These are phyloP conservation scores for Metschnikowia peoriensis DNA, from an alignment of 805 yeast genomes.

Conservation along the genomic window DNA sequence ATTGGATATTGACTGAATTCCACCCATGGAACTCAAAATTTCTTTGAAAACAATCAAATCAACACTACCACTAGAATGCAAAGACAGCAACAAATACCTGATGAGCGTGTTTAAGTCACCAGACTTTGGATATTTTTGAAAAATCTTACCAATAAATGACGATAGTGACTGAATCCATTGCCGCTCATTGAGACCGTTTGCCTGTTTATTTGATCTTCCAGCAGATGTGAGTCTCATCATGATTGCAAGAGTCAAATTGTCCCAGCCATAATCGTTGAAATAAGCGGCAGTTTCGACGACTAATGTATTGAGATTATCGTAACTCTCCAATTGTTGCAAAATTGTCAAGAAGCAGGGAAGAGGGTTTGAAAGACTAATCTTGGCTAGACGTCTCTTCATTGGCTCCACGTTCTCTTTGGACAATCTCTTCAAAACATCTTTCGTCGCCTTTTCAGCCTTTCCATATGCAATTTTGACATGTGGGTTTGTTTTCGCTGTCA, in stretches of 20 bases:
- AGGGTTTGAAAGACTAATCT: constrained; percentile 74
- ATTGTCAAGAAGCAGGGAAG: constrained; percentile 69
- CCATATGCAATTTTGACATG: constrained; percentile 58
- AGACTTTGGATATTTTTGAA: constrained; percentile 47
- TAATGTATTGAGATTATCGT: constrained; percentile 75
- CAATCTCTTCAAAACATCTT: constrained; percentile 71
- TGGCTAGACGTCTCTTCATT: constrained; percentile 72
- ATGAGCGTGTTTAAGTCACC: constrained; percentile 67
- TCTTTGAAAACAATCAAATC: constrained; percentile 67
- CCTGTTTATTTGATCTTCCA: constrained; percentile 65
- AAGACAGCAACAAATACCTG: constrained; percentile 56
- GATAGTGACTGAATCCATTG: constrained; percentile 87
- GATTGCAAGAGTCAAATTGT: constrained; percentile 71
- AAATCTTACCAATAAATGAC: constrained; percentile 71
- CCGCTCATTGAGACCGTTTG: constrained; percentile 75
- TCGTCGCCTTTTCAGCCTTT: constrained; percentile 75
- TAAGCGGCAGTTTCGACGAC: constrained; percentile 76
- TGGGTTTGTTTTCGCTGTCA: constrained; percentile 53
- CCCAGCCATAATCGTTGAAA: constrained; percentile 81
- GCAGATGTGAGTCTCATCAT: constrained; percentile 63
- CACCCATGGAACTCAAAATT: constrained; percentile 70
- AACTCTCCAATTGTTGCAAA: constrained; percentile 83
- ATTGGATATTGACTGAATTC: constrained; percentile 68
- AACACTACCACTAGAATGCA: constrained; percentile 57
- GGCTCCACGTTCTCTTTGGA: constrained; percentile 74